A percentile compares a stretch with the other conserved stretches of the same genome.
These are phyloP conservation scores for Juncus effusus DNA, from an alignment of 176 grass and related monocot species.

Conservation along the genomic window DNA sequence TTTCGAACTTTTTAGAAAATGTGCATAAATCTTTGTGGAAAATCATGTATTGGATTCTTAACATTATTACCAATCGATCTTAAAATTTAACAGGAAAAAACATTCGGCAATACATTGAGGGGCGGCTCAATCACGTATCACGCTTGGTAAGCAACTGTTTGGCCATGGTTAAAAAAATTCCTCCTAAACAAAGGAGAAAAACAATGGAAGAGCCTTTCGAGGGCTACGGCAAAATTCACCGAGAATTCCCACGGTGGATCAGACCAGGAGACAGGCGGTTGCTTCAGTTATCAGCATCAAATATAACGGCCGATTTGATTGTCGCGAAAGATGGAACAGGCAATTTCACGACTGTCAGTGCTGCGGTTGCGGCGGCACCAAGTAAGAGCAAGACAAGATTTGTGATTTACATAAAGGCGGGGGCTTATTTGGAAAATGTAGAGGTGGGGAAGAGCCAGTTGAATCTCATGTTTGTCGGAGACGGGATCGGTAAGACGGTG, in stretches of 20 bases:
- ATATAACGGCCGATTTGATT: slow-evolving; percentile 31
- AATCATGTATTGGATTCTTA: neutral
- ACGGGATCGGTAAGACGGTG: slow-evolving; percentile 86
- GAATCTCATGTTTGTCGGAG: slow-evolving; percentile 85
- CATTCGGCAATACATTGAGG: slow-evolving; percentile 42
- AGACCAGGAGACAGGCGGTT: slow-evolving; percentile 43
- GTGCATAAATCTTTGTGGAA: too few species aligned
- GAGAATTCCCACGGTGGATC: slow-evolving; percentile 61
- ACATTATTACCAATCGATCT: neutral
- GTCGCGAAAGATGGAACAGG: slow-evolving; percentile 76
- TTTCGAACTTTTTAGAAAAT: too few species aligned
- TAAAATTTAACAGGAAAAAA: slow-evolving; percentile 12
- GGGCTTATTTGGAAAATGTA: slow-evolving; percentile 86
- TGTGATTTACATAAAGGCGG: slow-evolving; percentile 89
- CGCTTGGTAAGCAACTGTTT: slow-evolving; percentile 79
- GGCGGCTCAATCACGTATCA: slow-evolving; percentile 32
- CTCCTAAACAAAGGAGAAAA: slow-evolving; percentile 16
- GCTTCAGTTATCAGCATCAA: slow-evolving; percentile 47
- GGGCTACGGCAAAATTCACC: slow-evolving; percentile 58
- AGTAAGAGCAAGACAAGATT: slow-evolving; percentile 36
- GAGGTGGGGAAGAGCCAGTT: slow-evolving; percentile 57
- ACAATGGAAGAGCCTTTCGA: slow-evolving; percentile 40
- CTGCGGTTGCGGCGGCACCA: slow-evolving; percentile 70
- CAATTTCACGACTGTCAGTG: slow-evolving; percentile 50
- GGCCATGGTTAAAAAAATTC: slow-evolving; percentile 71